Evolutionary conservation across 129 eudicot species (phyloP), one percentile per base, ranked within the genome.

Genomic region (Rutidosis leptorrhynchoides): DNA sequence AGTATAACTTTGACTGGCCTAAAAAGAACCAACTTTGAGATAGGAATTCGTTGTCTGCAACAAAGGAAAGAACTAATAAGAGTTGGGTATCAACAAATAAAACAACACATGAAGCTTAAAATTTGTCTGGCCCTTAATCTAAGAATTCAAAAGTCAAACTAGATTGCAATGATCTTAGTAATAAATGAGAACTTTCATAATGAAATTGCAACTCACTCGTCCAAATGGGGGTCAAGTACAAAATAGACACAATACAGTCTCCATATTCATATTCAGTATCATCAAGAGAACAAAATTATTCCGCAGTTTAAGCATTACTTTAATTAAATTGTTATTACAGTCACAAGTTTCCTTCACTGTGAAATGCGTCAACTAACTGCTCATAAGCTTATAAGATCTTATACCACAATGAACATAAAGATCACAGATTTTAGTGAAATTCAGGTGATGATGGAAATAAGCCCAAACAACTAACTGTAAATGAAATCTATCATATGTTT

Each of bases 1-100:
- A 2, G 21, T 65, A 52, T 57, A 37, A 28, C 35, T 74, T 68
- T 69, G 12, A 20, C 63, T 61, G 28, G 74, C 28, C 62, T 68
- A 75, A 20, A 59, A 37, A 26, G 10, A 35, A 21, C 69, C 56
- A n/a, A n/a, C n/a, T n/a, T n/a, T n/a, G n/a, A 4, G 5, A 0
- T n/a, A n/a, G n/a, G n/a, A n/a, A n/a, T n/a, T n/a, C n/a, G n/a
- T n/a, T n/a, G n/a, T n/a, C n/a, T n/a, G n/a, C n/a, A n/a, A n/a
- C n/a, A n/a, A n/a, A n/a, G n/a, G n/a, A n/a, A n/a, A n/a, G n/a
- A n/a, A n/a, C n/a, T n/a, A n/a, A n/a, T n/a, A n/a, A n/a, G n/a
- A n/a, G n/a, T n/a, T 40, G 46, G 1, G 46, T 12, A 40, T 40
- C n/a, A 40, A 1, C 46, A 40, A 40, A 40, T 40, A 40, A 11